Evolutionary conservation across 1,284 basidiomycete genomes (phyloP).

Genomic region (Golubevia pallescens): DNA sequence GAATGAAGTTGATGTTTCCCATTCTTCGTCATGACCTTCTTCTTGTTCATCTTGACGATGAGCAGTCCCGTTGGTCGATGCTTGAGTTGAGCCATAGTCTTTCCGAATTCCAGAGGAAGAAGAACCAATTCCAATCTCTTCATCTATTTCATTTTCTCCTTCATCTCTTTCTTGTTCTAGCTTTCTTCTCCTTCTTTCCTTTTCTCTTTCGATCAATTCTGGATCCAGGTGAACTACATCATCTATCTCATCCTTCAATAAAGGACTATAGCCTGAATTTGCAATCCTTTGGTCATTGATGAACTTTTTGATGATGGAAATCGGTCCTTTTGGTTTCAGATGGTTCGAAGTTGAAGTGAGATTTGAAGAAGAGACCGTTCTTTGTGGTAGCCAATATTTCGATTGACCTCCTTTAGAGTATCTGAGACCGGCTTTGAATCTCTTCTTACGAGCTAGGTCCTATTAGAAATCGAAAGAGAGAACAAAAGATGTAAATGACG

Average conservation of each 20-base stretch:
- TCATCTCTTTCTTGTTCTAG: too few relatives aligned
- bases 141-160: conserved; percentile 11
- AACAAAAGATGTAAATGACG: too few relatives aligned
- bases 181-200: conserved; percentile 3
- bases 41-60: conserved; percentile 14
- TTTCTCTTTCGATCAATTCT: conserved; percentile 5
- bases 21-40: too few relatives aligned
- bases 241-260: conserved; percentile 74
- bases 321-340: conserved; percentile 66
- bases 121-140: neutral
- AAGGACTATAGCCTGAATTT: conserved; percentile 77
- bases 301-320: conserved; percentile 66
- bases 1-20: too few relatives aligned
- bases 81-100: neutral
- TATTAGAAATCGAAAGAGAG: conserved; percentile 10
- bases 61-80: conserved; percentile 8
- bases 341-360: conserved; percentile 26
- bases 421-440: conserved; percentile 72
- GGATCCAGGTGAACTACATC: conserved; percentile 72
- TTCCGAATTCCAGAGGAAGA: conserved; percentile 2
- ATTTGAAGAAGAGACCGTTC: conserved; percentile 22
- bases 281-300: conserved; percentile 68
- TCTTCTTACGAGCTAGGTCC: conserved; percentile 29
- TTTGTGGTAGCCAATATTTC: conserved; percentile 65
- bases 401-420: conserved; percentile 84